Percentiles rank a stretch among this genome's conserved stretches.
Evolutionary conservation across 2,329 filamentous ascomycete genomes (phyloP).

Genomic region (Mycosphaerelloides madeirae): DNA sequence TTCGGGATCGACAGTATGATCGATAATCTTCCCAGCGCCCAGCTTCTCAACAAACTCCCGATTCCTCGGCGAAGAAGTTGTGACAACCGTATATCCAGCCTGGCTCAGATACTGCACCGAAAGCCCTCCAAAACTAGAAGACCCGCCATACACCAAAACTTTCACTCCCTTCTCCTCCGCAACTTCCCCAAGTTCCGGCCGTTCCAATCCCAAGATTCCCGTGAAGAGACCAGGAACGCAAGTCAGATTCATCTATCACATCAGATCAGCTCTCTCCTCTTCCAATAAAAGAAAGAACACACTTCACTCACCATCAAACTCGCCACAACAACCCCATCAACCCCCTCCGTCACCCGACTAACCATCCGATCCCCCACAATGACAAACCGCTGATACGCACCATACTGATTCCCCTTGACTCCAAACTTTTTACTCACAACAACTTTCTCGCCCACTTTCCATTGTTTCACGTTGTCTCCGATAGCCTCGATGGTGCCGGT

Average conservation of each 20-base stretch:
- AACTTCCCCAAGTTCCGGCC: neutral
- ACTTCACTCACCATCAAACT: neutral
- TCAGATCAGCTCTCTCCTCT: too few relatives aligned
- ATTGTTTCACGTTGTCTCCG: neutral
- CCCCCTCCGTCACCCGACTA: neutral
- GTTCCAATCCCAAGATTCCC: neutral
- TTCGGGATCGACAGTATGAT: neutral
- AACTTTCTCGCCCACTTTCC: neutral
- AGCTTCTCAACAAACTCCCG: neutral
- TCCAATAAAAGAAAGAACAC: too few relatives aligned
- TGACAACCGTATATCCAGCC: neutral
- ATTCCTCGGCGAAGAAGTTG: neutral
- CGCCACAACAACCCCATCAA: neutral
- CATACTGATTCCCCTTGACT: neutral
- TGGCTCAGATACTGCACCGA: neutral
- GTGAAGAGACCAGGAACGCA: neutral
- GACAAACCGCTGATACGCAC: neutral
- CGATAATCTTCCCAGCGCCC: neutral
- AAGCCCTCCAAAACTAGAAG: neutral
- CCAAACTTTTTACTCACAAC: neutral
- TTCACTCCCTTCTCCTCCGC: neutral
- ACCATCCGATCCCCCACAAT: neutral
- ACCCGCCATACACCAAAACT: neutral
- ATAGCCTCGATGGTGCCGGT: neutral
- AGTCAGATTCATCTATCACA: neutral